phyloP scores from a whole-genome alignment of 1,139 yeast genomes.

The Candida freyschussii region DNA sequence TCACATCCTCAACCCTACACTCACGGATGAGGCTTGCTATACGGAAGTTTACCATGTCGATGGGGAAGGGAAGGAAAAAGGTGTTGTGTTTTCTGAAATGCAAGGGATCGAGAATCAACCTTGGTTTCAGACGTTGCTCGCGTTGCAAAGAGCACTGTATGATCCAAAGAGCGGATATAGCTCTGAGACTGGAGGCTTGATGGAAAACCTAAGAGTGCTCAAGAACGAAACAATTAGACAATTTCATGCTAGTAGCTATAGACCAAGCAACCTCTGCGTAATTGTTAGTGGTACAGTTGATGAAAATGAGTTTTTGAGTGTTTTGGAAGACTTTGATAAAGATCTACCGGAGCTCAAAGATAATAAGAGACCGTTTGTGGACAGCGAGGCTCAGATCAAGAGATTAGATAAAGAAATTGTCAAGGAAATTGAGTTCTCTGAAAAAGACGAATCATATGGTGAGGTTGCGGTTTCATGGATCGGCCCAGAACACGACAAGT shows the following conservation, averaged over 20 bases:
- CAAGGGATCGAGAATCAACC: slow-evolving; percentile 84
- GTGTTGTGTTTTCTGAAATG: slow-evolving; percentile 98
- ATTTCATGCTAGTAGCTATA: slow-evolving; percentile 68
- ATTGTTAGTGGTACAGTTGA: slow-evolving; percentile 83
- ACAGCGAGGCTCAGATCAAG: slow-evolving; percentile 47
- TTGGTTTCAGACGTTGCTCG: slow-evolving; percentile 64
- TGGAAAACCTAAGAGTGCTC: slow-evolving; percentile 68
- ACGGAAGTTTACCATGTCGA: slow-evolving; percentile 96
- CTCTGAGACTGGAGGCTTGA: slow-evolving; percentile 91
- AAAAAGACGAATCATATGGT: slow-evolving; percentile 80
- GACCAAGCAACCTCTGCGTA: slow-evolving; percentile 80
- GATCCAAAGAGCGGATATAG: slow-evolving; percentile 69
- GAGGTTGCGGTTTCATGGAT: slow-evolving; percentile 75
- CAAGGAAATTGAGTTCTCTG: slow-evolving; percentile 73
- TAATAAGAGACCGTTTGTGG: slow-evolving; percentile 73
- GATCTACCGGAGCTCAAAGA: slow-evolving; percentile 41
- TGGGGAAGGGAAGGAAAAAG: slow-evolving; percentile 86
- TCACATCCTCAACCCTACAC: slow-evolving; percentile 77
- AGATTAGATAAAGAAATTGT: slow-evolving; percentile 35
- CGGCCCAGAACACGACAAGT: slow-evolving; percentile 63
- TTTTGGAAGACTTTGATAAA: slow-evolving; percentile 61
- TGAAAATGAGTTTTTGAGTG: slow-evolving; percentile 58
- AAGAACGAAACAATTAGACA: slow-evolving; percentile 68
- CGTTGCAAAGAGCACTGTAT: slow-evolving; percentile 59
- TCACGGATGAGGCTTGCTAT: slow-evolving; percentile 84